Evolutionary conservation across 129 eudicot genomes (phyloP), one percentile per base, ranked within the genome.

Genomic region (Tanacetum coccineum): DNA sequence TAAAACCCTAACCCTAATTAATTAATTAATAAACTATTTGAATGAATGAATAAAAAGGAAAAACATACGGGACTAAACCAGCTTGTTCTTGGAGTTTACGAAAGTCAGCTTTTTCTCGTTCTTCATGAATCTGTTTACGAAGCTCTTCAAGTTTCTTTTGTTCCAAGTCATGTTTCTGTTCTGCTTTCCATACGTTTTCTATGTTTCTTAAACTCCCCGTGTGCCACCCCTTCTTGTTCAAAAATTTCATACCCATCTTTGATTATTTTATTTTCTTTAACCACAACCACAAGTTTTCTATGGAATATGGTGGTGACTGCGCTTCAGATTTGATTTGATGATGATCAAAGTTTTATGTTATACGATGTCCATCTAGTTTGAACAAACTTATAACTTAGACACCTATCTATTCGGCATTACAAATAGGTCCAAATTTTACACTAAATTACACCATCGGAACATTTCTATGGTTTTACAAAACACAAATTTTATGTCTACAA

Each of bases 211-310:
- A 81, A 52, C 96, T 88, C 4, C 98, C 95, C 9, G 98, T 92
- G 50, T 92, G 98, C 98, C 98, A 92, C 55, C 98, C 98, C 71
- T 92, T 92, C 87, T 92, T 92, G 87, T 92, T 92, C 61, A 92
- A 74, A 86, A 92, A 92, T 80, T 92, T 92, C 81, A 92, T 63
- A 55, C 82, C 97, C 97, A 90, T 90, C 58, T 49, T 56, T 25
- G 11, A 46, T 42, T 26, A 62, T 40, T 21, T 19, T 6, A 1
- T 36, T 36, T 36, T 36, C 9, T 36, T 36, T 36, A 36, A 6
- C 42, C 9, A 36, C 42, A 1, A 36, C 42, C 25, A 22, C n/a
- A n/a, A n/a, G n/a, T n/a, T n/a, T n/a, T n/a, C n/a, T n/a, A n/a
- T n/a, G n/a, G n/a, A n/a, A n/a, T n/a, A n/a, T n/a, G n/a, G n/a